Evolutionary conservation across 805 yeast genomes (phyloP).

Genomic region (Hermanozyma aechmeae): DNA sequence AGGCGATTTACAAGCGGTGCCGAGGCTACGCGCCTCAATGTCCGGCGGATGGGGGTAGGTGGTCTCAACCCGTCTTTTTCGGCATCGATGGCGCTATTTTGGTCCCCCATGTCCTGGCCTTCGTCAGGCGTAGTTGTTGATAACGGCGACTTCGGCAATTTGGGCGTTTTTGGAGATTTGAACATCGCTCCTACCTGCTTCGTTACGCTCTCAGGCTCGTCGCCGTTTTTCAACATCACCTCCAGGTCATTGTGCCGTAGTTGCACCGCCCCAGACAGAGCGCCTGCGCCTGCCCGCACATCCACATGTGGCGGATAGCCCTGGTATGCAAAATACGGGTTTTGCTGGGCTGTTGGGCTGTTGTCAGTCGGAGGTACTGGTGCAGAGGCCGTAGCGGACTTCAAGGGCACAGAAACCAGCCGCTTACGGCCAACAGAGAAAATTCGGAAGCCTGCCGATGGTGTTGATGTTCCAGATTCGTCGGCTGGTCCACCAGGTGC

Average conservation of each 20-base stretch:
- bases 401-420: slow-evolving; percentile 4
- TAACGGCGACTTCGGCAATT: too few relatives aligned
- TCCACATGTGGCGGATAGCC: slow-evolving; percentile 46
- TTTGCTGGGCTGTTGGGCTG: slow-evolving; percentile 24
- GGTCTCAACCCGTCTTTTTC: slow-evolving; percentile 2
- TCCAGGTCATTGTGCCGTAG: slow-evolving; percentile 32
- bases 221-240: slow-evolving; percentile 10
- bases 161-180: too few relatives aligned
- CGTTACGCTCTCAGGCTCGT: slow-evolving; percentile 5
- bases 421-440: slow-evolving; percentile 6
- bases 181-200: slow-evolving; percentile 4
- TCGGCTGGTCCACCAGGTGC: too few relatives aligned
- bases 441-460: background rate
- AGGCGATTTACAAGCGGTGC: slow-evolving; percentile 55
- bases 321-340: slow-evolving; percentile 48
- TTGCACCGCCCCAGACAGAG: slow-evolving; percentile 14
- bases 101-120: background rate
- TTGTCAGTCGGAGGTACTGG: slow-evolving; percentile 3
- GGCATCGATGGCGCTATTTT: too few relatives aligned
- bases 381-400: slow-evolving; percentile 7
- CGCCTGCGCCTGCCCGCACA: slow-evolving; percentile 9
- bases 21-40: slow-evolving; percentile 70
- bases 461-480: background rate
- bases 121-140: background rate
- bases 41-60: slow-evolving; percentile 24